These are phyloP conservation scores for Fraxinus nigra DNA, from an alignment of 305 asterid genomes.

Conservation along the genomic window DNA sequence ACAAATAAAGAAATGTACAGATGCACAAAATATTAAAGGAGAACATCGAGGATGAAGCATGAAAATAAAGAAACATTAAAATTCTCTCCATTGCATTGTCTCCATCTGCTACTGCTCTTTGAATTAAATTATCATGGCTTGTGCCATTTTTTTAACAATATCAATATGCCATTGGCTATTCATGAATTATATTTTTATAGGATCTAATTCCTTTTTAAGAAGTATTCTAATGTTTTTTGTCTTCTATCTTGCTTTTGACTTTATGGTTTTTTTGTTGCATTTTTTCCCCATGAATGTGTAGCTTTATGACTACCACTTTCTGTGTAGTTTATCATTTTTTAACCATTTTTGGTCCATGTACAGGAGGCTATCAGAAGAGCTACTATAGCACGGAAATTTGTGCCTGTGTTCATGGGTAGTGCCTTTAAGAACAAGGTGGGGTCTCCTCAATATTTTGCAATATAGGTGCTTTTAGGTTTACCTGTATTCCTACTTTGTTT, in stretches of 20 bases:
- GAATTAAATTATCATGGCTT: neutral
- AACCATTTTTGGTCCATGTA: slow-evolving; percentile 22
- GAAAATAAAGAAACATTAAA: neutral
- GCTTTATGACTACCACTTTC: slow-evolving; percentile 10
- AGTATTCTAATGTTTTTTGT: neutral
- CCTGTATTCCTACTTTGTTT: slow-evolving; percentile 5
- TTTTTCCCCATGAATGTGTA: slow-evolving; percentile 1
- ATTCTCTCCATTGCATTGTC: neutral
- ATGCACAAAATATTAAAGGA: neutral
- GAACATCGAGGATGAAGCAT: neutral
- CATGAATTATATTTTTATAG: neutral
- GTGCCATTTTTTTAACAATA: neutral
- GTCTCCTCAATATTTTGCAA: slow-evolving; percentile 7
- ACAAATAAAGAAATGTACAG: neutral
- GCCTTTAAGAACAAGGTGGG: slow-evolving; percentile 96
- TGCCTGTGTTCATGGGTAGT: slow-evolving; percentile 98
- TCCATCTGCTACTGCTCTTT: neutral
- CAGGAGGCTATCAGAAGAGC: slow-evolving; percentile 97
- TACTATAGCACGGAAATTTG: slow-evolving; percentile 77
- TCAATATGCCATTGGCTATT: neutral
- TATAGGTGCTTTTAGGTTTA: neutral
- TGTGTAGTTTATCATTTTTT: slow-evolving; percentile 9
- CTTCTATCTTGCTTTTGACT: neutral
- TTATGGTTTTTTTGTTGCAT: slow-evolving; percentile 2
- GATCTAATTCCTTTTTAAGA: neutral